Percentiles rank a stretch among this genome's conserved stretches.
Conservation (phyloP, 305 asterid genomes). For the Fraxinus velutina region DNA sequence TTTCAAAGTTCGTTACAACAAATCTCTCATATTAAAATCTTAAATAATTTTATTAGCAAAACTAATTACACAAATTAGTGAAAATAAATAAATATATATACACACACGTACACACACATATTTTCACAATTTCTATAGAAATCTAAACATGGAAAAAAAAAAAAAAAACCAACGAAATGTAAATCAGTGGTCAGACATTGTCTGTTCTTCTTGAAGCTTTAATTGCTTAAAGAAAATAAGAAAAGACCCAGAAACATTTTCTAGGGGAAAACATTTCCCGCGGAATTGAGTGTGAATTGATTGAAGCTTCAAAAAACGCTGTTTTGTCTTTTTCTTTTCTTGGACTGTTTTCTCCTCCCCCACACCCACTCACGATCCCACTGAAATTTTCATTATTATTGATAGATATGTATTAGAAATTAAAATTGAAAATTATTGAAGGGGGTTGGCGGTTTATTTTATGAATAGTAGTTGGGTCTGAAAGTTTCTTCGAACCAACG, state of each 20-base stretch:
- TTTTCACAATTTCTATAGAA: neutral
- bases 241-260: constrained; percentile 5
- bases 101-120: too few species aligned
- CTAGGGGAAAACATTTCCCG: neutral
- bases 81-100: too few species aligned
- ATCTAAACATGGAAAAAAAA: neutral
- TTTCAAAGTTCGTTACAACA: neutral
- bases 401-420: neutral
- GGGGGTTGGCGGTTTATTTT: neutral
- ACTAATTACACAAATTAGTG: too few species aligned
- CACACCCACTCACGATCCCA: neutral
- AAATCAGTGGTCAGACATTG: neutral
- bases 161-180: constrained; percentile 9
- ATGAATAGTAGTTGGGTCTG: constrained; percentile 22
- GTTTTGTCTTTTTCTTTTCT: neutral
- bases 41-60: neutral
- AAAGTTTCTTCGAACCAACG: constrained; percentile 36
- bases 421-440: neutral
- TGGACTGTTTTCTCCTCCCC: neutral
- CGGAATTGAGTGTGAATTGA: neutral
- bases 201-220: constrained; percentile 20
- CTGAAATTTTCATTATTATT: neutral
- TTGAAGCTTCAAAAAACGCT: neutral
- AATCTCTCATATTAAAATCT: neutral
- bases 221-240: constrained; percentile 3